Evolutionary conservation across 208 protist species (phyloP).

Genomic region (Trichomonas gallinae): DNA sequence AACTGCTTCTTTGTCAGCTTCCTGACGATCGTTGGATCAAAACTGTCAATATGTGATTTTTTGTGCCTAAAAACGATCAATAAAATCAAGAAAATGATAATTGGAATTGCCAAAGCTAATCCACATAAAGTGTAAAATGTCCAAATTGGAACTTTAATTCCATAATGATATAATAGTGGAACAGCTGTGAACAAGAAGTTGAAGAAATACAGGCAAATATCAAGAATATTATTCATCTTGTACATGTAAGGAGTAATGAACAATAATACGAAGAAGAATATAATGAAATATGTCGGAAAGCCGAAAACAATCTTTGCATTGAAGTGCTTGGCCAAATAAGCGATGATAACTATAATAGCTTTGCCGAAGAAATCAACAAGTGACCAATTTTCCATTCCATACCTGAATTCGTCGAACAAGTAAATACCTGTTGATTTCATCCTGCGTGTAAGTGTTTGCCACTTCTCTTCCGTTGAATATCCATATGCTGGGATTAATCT

Average conservation of each 20-base stretch:
- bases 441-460: not conserved
- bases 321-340: not conserved
- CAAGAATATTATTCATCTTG: not conserved
- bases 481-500: not conserved
- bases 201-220: not conserved
- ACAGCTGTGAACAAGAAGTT: not conserved
- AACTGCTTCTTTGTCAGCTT: not conserved
- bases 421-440: not conserved
- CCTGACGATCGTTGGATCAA: not conserved
- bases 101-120: not conserved
- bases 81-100: not conserved
- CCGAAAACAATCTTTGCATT: not conserved
- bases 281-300: not conserved
- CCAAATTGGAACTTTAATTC: not conserved
- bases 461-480: not conserved
- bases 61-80: not conserved
- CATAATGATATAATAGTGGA: not conserved
- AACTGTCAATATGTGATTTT: not conserved
- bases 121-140: not conserved
- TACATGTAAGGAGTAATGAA: not conserved
- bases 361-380: not conserved
- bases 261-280: not conserved
- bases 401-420: not conserved
- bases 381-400: not conserved
- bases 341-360: not conserved